Percentiles rank a stretch among this genome's conserved stretches.
Evolutionary conservation across 2,329 filamentous ascomycete species (phyloP).

Genomic region (Stachybotrys chlorohalonatus): DNA sequence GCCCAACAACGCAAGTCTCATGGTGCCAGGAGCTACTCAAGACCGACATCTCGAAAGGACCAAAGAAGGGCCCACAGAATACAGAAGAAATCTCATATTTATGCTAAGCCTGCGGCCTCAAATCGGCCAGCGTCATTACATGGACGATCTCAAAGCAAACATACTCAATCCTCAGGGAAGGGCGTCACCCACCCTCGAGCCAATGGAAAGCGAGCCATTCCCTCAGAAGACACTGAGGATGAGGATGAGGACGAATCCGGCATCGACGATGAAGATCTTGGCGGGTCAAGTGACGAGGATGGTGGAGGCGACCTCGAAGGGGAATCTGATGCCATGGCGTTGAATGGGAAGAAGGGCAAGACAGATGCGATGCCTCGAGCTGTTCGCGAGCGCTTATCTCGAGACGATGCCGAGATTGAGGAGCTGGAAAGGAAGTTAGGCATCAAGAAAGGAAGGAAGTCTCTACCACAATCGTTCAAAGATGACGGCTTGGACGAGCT

Average conservation of each 20-base stretch:
- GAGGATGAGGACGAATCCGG: conserved; percentile 11
- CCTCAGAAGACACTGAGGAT: neutral
- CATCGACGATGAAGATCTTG: conserved; percentile 9
- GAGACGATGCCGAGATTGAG: conserved; percentile 85
- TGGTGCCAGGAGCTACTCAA: conserved; percentile 8
- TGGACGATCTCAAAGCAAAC: neutral
- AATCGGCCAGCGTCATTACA: neutral
- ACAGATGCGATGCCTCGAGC: conserved; percentile 8
- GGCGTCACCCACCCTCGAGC: neutral
- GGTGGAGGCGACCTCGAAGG: conserved; percentile 8
- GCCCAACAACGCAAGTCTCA: conserved; percentile 1
- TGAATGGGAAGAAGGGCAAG: conserved; percentile 9
- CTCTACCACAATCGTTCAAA: conserved; percentile 60
- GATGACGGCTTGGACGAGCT: conserved; percentile 80
- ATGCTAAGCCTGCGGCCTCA: conserved; percentile 9
- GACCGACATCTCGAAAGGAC: conserved; percentile 44
- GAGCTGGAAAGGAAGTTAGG: conserved; percentile 82
- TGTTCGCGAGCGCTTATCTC: conserved; percentile 49
- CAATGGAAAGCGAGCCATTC: neutral
- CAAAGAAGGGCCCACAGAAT: conserved; percentile 56
- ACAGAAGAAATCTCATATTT: conserved; percentile 45
- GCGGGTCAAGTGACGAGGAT: conserved; percentile 7
- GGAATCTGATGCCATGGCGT: conserved; percentile 13
- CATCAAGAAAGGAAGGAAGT: conserved; percentile 66
- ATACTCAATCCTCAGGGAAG: neutral